Conservation (phyloP, 805 yeast species). For the Candida suzukii region DNA sequence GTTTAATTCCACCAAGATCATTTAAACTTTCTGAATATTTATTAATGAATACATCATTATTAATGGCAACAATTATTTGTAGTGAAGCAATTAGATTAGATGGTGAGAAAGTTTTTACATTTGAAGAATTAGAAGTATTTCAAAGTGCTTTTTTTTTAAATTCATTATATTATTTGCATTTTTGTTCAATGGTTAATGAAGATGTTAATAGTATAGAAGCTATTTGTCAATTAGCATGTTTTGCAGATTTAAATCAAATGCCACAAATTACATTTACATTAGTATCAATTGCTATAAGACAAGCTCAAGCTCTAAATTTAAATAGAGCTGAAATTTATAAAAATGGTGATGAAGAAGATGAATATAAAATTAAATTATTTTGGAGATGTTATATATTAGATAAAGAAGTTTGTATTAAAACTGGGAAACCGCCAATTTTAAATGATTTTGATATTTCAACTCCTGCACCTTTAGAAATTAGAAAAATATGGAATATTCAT, state of each 20-base stretch:
- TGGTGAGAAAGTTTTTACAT: constrained; percentile 2
- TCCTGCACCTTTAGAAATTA: constrained; percentile 18
- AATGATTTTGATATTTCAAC: constrained; percentile 32
- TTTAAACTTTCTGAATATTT: constrained; percentile 26
- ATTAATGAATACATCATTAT: constrained; percentile 22
- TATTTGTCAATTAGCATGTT: constrained; percentile 37
- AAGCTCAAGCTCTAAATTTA: constrained; percentile 52
- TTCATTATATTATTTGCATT: constrained; percentile 46
- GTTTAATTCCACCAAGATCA: constrained; percentile 13
- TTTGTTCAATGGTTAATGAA: constrained; percentile 41
- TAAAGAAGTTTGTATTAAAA: constrained; percentile 33
- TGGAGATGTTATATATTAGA: constrained; percentile 43
- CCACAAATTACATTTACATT: constrained; percentile 36
- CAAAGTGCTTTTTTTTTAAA: constrained; percentile 29
- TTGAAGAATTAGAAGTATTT: constrained; percentile 16
- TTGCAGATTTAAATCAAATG: constrained; percentile 24
- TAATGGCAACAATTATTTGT: constrained; percentile 10
- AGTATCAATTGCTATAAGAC: constrained; percentile 39
- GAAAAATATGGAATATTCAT: constrained; percentile 12
- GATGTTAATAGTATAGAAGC: constrained; percentile 47
- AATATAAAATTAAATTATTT: constrained; percentile 37
- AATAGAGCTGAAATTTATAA: constrained; percentile 40
- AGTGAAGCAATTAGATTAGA: constrained; percentile 3
- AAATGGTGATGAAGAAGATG: constrained; percentile 30
- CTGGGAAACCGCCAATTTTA: constrained; percentile 44